Base-by-base conservation (phyloP, 192 early-diverging fungal species). In the Coemansia biformis region DNA sequence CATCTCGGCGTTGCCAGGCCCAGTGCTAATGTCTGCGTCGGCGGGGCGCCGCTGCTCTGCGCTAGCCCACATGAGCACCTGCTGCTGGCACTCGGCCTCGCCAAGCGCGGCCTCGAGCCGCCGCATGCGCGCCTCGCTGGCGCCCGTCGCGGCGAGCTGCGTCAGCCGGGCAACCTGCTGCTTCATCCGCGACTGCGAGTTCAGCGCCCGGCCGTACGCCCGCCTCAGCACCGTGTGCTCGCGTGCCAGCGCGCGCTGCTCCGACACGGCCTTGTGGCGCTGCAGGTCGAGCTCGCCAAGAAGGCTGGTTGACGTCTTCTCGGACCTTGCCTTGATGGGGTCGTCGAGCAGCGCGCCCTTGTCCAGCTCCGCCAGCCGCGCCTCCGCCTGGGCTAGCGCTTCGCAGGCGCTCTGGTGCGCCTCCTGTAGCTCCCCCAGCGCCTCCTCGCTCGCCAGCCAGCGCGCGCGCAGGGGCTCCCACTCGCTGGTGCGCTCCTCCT, bases 161-260 rank as follows among this genome's bases (percentile, higher is more conserved):
- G 69, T 57, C 15, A 73, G 57, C 5, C 69, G 41, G 0, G 69
- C 46, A 5, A 73, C 69, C 45, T 73, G 69, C 58, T 73, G 69
- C 48, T 61, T 59, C 69, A 73, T 73, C 8, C 69, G 51, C 4
- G 57, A 35, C 49, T 73, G 69, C 26, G 61, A 48, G 31, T 39
- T 46, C 40, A 57, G 26, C 3, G 61, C 57, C 6, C 69, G 56
- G 3, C 44, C 21, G 23, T 61, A 73, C 1, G 69, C 62, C n/a
- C 63, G 56, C 38, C 57, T 59, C 36, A 73, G 32, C 16, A 38
- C 52, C 10, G 48, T 33, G 31, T 73, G 57, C n/a, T 73, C 62
- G 36, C 44, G 56, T 5, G 47, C 62, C 49, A 73, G 33, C 9
- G 52, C 50, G 16, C 36, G 61, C 39, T 61, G 61, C 49, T 73